phyloP scores from a whole-genome alignment of 495 filamentous ascomycete species.

The Chaetomium fimeti region DNA sequence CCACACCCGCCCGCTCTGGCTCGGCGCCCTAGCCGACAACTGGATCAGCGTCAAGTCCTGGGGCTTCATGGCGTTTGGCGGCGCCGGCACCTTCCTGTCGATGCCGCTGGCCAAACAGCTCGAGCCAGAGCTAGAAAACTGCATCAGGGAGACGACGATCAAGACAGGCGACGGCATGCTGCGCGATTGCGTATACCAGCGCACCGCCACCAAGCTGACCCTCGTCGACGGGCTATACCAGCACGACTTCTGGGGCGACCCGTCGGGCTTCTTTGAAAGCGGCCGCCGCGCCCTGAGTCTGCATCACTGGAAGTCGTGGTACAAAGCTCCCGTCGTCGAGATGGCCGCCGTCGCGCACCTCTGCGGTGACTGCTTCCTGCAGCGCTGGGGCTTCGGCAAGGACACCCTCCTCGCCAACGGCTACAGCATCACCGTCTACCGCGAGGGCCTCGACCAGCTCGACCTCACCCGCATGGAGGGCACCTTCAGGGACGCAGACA shows the following conservation, averaged over 20 bases:
- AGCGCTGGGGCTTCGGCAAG: slow-evolving; percentile 59
- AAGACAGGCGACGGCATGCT: slow-evolving; percentile 61
- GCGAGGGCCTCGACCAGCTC: slow-evolving; percentile 44
- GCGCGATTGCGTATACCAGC: slow-evolving; percentile 59
- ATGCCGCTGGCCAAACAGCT: slow-evolving; percentile 57
- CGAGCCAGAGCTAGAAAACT: slow-evolving; percentile 53
- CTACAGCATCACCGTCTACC: slow-evolving; percentile 59
- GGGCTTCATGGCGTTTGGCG: slow-evolving; percentile 67
- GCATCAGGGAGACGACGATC: slow-evolving; percentile 51
- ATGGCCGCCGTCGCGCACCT: slow-evolving; percentile 57
- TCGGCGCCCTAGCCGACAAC: slow-evolving; percentile 65
- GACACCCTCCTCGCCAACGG: slow-evolving; percentile 63
- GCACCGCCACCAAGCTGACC: slow-evolving; percentile 56
- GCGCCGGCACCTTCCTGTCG: slow-evolving; percentile 66
- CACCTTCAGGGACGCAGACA: slow-evolving; percentile 50
- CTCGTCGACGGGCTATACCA: slow-evolving; percentile 60
- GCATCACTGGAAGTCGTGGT: slow-evolving; percentile 64
- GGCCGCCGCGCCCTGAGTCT: slow-evolving; percentile 57
- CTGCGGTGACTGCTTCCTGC: slow-evolving; percentile 62
- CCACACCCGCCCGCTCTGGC: slow-evolving; percentile 52
- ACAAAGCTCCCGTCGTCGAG: slow-evolving; percentile 6
- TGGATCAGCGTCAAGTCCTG: slow-evolving; percentile 57
- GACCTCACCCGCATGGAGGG: slow-evolving; percentile 59
- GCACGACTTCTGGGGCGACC: slow-evolving; percentile 60
- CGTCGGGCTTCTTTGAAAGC: slow-evolving; percentile 63